Evolutionary conservation across 805 yeast genomes (phyloP).

Genomic region (Kurtzmaniella cleridarum): DNA sequence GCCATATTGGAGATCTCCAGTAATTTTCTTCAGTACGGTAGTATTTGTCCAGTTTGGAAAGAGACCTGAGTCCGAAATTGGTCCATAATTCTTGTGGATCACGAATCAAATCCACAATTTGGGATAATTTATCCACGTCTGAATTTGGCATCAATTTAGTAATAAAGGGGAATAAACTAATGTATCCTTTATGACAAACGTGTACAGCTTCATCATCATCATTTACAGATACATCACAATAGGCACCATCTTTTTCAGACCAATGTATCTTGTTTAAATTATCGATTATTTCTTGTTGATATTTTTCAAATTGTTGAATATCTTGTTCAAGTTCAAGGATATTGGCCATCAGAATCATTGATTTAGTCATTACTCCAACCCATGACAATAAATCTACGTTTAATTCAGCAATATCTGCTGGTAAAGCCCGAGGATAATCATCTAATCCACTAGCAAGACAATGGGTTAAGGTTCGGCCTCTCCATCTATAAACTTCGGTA

Average conservation of each 20-base stretch:
- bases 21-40: conserved; percentile 84
- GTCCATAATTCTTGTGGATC: conserved; percentile 77
- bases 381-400: conserved; percentile 87
- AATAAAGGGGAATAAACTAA: conserved; percentile 79
- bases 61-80: conserved; percentile 72
- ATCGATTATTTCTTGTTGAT: conserved; percentile 50
- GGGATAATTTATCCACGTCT: conserved; percentile 40
- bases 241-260: conserved; percentile 59
- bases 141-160: conserved; percentile 53
- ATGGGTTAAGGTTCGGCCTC: conserved; percentile 81
- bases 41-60: conserved; percentile 58
- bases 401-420: conserved; percentile 82
- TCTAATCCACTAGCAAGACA: conserved; percentile 92
- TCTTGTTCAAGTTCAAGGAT: conserved; percentile 58
- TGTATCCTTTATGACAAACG: conserved; percentile 89
- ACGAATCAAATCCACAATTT: conserved; percentile 50
- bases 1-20: conserved; percentile 96
- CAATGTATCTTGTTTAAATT: conserved; percentile 79
- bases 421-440: conserved; percentile 84
- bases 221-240: conserved; percentile 80
- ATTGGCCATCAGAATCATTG: conserved; percentile 70
- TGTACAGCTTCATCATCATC: conserved; percentile 59
- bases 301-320: conserved; percentile 42
- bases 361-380: conserved; percentile 88
- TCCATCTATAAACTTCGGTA: conserved; percentile 82